phyloP scores from a whole-genome alignment of 305 asterid species.

The Solanum aculeatissimum region DNA sequence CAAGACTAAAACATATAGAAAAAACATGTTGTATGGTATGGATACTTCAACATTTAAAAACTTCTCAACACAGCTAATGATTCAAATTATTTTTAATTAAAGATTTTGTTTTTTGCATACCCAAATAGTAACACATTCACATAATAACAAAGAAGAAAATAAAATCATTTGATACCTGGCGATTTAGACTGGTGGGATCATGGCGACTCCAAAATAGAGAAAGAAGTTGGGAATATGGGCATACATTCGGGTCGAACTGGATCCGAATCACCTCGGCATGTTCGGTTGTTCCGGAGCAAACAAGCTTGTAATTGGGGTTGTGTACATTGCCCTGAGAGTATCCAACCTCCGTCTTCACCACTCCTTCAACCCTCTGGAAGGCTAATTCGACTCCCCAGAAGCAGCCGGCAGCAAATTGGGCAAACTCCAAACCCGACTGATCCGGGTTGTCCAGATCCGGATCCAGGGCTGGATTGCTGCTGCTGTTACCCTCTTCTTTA shows the following conservation, averaged over 20 bases:
- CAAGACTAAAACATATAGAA: not conserved
- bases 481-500: not conserved
- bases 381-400: conserved; percentile 85
- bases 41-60: not conserved
- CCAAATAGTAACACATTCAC: not conserved
- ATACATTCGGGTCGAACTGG: conserved; percentile 59
- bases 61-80: no score
- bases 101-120: no score
- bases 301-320: conserved; percentile 47
- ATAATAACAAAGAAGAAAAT: not conserved
- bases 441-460: conserved; percentile 42
- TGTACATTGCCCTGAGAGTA: conserved; percentile 66
- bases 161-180: conserved; percentile 35
- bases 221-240: conserved; percentile 45
- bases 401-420: conserved; percentile 85
- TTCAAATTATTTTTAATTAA: no score
- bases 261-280: conserved; percentile 74
- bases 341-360: conserved; percentile 75
- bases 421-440: conserved; percentile 40
- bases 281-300: conserved; percentile 61
- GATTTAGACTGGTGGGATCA: conserved; percentile 65
- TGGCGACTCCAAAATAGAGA: conserved; percentile 71
- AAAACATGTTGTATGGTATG: no score
- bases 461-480: conserved; percentile 39
- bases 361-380: conserved; percentile 61